Evolutionary conservation across 306 rosid species (phyloP), one percentile per base, ranked within the genome.

Genomic region (Dalbergia cultrata): DNA sequence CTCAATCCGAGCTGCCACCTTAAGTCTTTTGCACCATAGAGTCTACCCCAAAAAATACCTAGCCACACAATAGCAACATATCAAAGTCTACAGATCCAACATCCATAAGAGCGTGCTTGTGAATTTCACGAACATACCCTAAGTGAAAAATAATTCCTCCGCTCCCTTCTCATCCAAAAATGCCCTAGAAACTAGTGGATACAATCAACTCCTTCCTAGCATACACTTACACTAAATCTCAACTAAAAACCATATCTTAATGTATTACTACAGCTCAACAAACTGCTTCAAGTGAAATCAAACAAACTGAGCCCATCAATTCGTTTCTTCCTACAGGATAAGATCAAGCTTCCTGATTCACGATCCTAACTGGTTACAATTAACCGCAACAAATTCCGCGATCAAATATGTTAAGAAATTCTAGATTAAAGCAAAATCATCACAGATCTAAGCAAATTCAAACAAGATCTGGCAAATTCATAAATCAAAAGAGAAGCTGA

Each of bases 361-460:
- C 21, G 11, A 67, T 68, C 60, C 79, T 12, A 53, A 44, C 59
- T 7, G 7, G 17, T 77, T 1, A 61, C 19, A 57, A 65, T 12
- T n/a, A 77, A 77, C 56, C 11, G 13, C 33, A 61, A 44, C 39
- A 39, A 61, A 59, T 9, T 16, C 6, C 4, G 66, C 13, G 60
- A 77, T 67, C 75, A 58, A 76, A 35, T 9, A n/a, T 22, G 47
- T 3, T 63, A 63, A 70, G 3, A 22, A 67, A 53, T 70, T 63
- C 54, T 13, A 7, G 18, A 76, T 45, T 34, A 78, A 54, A 81
- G 57, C 59, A 61, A 70, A 86, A 73, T 54, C 82, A 75, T 39
- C 45, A 63, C 65, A 84, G 89, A 88, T 88, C 91, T 83, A 81
- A 64, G 61, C 80, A 78, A 21, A 70, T 54, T 76, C 81, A 80